Evolutionary conservation across 805 yeast genomes (phyloP), one percentile per base, ranked within the genome.

Genomic region (Pichia manshurica): DNA sequence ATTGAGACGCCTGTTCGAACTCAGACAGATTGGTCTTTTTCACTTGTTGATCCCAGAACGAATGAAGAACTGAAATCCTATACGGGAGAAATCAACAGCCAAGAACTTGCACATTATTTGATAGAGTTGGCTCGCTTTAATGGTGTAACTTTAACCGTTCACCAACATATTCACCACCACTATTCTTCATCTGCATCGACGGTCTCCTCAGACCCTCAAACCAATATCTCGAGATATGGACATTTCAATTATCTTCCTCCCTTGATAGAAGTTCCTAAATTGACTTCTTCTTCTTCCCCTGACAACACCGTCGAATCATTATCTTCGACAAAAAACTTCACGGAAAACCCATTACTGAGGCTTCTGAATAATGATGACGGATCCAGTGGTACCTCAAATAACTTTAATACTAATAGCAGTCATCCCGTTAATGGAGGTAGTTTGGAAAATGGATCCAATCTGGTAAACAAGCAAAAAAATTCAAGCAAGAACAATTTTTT

Each of bases 111-210:
- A 0, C 78, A 77, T 46, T 69, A 72, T 51, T 63, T 85, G 9
- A 71, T 85, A 7, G 75, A 77, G 32, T 73, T 81, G 45, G 90
- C 90, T 0, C 79, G 75, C 51, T 65, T 67, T 42, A 73, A 77
- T 54, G 73, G 76, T 17, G 66, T 84, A 38, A 73, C 77, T 39
- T 72, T 88, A 13, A 81, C 88, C 4, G 77, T 88, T 19, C 95
- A 88, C 65, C 96, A 88, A 62, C 96, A 87, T 63, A 81, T 84
- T 40, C 91, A 86, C 63, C 87, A 87, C 60, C 89, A 85, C 64
- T 82, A 84, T 63, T 71, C 74, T 7, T 74, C 78, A 2, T 74
- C 73, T 37, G 51, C 67, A 3, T 48, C 67, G 10, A 43, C 19
- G 29, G 34, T 32, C 5, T 46, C 63, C 22, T 40, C 69, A 19